Conservation (phyloP, 2,329 filamentous ascomycete species). For the Pseudogymnoascus sp. region DNA sequence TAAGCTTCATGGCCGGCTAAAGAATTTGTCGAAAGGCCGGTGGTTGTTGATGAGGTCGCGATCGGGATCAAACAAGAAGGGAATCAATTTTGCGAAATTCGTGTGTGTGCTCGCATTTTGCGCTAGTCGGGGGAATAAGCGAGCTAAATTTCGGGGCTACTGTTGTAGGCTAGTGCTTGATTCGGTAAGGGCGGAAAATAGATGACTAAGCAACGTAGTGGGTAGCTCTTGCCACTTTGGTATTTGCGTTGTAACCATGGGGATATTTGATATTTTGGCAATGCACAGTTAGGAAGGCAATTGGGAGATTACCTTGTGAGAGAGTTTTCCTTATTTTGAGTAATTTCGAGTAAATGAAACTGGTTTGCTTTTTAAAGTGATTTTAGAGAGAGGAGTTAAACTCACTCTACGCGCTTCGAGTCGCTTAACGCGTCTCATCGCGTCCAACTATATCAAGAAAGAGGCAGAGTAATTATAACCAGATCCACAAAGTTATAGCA, state of each 20-base stretch:
- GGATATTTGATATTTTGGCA: not conserved
- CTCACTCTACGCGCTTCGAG: not conserved
- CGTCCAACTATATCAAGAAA: not conserved
- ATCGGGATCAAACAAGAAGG: slow-evolving; percentile 9
- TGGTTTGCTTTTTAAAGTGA: not conserved
- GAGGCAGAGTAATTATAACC: not conserved
- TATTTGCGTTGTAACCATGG: not conserved
- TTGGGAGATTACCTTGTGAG: not conserved
- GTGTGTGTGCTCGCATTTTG: slow-evolving; percentile 9
- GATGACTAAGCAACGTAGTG: not conserved
- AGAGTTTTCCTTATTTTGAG: too few relatives aligned
- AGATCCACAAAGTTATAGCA: not conserved
- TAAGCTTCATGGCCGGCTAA: slow-evolving; percentile 56
- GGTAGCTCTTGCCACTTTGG: not conserved
- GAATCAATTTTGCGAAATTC: slow-evolving; percentile 9
- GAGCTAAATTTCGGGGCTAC: slow-evolving; percentile 4
- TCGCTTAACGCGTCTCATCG: slow-evolving; percentile 5
- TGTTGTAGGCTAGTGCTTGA: not conserved
- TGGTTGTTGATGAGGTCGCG: slow-evolving; percentile 10
- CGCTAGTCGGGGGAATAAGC: slow-evolving; percentile 7
- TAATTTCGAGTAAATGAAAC: not conserved
- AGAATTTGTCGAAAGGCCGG: slow-evolving; percentile 8
- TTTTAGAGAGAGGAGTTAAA: not conserved
- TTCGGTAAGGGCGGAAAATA: not conserved
- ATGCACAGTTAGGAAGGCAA: not conserved